Evolutionary conservation across 257 asterid species (phyloP).

Genomic region (Linderniella brevidens): DNA sequence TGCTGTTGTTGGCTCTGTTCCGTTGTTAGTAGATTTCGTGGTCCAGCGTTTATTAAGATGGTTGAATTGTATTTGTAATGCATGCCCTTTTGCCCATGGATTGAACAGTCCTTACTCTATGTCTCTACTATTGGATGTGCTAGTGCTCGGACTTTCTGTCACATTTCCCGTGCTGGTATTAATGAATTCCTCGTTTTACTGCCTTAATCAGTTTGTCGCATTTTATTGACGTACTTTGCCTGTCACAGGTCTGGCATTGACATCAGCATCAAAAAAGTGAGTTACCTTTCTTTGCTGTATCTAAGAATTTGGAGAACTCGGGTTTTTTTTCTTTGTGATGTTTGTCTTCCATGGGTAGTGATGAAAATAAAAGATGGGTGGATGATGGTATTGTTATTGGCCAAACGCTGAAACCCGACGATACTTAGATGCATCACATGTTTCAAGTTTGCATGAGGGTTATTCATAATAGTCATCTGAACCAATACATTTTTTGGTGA

Average conservation of each 20-base stretch:
- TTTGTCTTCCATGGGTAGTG: constrained; percentile 1
- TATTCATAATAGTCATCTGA: too few relatives aligned
- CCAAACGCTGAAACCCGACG: too few relatives aligned
- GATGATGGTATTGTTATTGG: too few relatives aligned
- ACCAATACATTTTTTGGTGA: too few relatives aligned
- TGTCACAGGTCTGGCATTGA: constrained; percentile 32
- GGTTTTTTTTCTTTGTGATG: too few relatives aligned
- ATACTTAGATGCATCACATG: too few relatives aligned
- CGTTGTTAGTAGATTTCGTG: too few relatives aligned
- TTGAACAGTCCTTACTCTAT: constrained; percentile 30
- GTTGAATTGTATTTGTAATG: not conserved
- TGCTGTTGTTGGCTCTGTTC: too few relatives aligned
- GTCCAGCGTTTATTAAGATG: too few relatives aligned
- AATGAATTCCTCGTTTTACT: constrained; percentile 8
- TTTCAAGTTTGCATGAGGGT: too few relatives aligned
- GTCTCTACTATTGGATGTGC: constrained; percentile 15
- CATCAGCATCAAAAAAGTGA: constrained; percentile 34
- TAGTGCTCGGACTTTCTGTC: constrained; percentile 29
- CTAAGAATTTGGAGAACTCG: not conserved
- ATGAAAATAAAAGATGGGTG: not conserved
- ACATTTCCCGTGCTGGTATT: constrained; percentile 29
- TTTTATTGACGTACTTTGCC: not conserved
- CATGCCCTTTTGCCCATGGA: constrained; percentile 12
- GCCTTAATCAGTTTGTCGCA: not conserved
- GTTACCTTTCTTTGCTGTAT: constrained; percentile 11